Evolutionary conservation across 441 rosid genomes (phyloP).

Genomic region (Eruca vesicaria): DNA sequence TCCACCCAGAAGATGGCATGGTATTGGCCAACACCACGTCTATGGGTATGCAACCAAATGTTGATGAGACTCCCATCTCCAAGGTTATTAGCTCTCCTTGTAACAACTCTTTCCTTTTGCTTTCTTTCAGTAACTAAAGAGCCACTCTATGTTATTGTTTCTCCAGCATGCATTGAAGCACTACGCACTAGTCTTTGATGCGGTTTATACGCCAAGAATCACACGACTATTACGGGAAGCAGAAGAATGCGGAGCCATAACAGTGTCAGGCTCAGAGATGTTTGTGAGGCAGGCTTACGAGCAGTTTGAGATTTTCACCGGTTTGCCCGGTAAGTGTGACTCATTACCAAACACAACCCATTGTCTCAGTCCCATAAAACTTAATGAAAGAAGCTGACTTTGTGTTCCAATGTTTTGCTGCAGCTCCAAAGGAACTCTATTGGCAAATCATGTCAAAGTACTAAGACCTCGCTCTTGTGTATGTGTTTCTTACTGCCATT

Average conservation of each 20-base stretch:
- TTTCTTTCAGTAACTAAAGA: neutral
- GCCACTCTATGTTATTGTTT: neutral
- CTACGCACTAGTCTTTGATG: slow-evolving; percentile 82
- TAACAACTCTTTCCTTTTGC: neutral
- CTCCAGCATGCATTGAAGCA: slow-evolving; percentile 65
- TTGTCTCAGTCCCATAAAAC: neutral
- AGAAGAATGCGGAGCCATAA: slow-evolving; percentile 65
- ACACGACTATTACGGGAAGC: slow-evolving; percentile 87
- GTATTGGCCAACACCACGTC: slow-evolving; percentile 71
- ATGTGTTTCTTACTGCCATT: neutral
- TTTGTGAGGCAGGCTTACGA: slow-evolving; percentile 90
- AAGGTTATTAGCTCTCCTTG: slow-evolving; percentile 45
- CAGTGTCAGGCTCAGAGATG: slow-evolving; percentile 85
- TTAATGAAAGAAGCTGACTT: neutral
- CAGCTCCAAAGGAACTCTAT: slow-evolving; percentile 88
- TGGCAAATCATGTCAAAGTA: slow-evolving; percentile 64
- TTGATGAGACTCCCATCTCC: slow-evolving; percentile 58
- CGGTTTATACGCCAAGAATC: slow-evolving; percentile 83
- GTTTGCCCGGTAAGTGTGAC: slow-evolving; percentile 67
- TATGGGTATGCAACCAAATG: slow-evolving; percentile 74
- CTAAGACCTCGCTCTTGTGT: slow-evolving; percentile 28
- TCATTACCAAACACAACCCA: neutral
- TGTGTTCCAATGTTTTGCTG: slow-evolving; percentile 4
- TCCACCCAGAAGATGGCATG: slow-evolving; percentile 67
- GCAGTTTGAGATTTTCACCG: slow-evolving; percentile 83